phyloP scores from a whole-genome alignment of 2,329 filamentous ascomycete species.

The Monilinia vaccinii-corymbosi region DNA sequence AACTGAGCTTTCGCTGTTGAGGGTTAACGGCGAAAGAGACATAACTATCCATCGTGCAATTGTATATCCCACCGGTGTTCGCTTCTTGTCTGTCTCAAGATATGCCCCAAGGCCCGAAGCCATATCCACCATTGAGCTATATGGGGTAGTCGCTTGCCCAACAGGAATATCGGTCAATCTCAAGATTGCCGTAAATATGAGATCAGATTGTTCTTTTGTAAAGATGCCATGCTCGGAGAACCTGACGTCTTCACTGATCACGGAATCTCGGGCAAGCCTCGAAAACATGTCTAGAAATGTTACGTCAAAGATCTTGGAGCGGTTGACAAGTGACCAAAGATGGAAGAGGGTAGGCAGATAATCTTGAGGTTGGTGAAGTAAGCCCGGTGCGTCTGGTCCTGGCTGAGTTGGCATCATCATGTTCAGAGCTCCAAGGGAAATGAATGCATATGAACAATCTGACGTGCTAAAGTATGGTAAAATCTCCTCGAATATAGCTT shows the following conservation, averaged over 20 bases:
- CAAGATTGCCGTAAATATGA: constrained; percentile 86
- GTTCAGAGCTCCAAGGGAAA: constrained; percentile 82
- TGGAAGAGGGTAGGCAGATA: constrained; percentile 94
- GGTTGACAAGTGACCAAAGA: constrained; percentile 85
- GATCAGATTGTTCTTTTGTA: constrained; percentile 80
- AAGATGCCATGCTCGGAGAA: constrained; percentile 88
- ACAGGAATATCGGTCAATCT: constrained; percentile 91
- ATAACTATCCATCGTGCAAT: constrained; percentile 89
- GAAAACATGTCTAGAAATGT: constrained; percentile 87
- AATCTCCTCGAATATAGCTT: constrained; percentile 71
- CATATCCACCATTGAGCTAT: constrained; percentile 70
- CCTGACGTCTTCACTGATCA: constrained; percentile 63
- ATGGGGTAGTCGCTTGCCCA: constrained; percentile 88
- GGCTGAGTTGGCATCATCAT: constrained; percentile 79
- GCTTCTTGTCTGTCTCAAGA: constrained; percentile 86
- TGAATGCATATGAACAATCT: constrained; percentile 83
- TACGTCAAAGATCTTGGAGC: constrained; percentile 79
- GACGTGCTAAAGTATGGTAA: constrained; percentile 88
- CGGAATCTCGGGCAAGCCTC: constrained; percentile 72
- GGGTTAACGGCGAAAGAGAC: constrained; percentile 78
- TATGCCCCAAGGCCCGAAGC: constrained; percentile 75
- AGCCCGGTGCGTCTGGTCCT: constrained; percentile 57
- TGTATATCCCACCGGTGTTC: constrained; percentile 84
- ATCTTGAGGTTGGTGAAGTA: constrained; percentile 70
- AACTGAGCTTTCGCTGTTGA: constrained; percentile 69